Conservation (phyloP, 1,139 yeast species). For the Yamadazyma blattariae region DNA sequence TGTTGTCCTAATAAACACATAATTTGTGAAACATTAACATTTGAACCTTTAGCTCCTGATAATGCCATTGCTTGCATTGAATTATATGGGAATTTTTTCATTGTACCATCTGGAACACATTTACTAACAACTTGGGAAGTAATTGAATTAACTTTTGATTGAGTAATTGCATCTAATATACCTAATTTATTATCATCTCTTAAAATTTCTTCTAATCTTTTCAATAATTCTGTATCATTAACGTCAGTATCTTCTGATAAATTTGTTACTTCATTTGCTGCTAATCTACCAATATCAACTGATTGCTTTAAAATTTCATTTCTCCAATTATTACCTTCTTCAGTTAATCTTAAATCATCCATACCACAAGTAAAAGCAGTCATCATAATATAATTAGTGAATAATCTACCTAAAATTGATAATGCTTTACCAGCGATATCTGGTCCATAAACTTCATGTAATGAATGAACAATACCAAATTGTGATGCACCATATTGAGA, state of each 20-base stretch:
- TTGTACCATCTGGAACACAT: slow-evolving; percentile 96
- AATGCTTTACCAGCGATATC: slow-evolving; percentile 85
- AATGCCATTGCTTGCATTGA: slow-evolving; percentile 99
- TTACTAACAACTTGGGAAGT: slow-evolving; percentile 90
- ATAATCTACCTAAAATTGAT: slow-evolving; percentile 88
- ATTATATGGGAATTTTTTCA: slow-evolving; percentile 92
- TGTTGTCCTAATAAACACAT: slow-evolving; percentile 99
- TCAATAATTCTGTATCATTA: slow-evolving; percentile 73
- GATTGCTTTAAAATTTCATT: slow-evolving; percentile 74
- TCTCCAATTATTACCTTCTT: slow-evolving; percentile 90
- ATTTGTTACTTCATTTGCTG: slow-evolving; percentile 94
- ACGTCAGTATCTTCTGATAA: slow-evolving; percentile 56
- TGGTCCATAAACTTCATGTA: slow-evolving; percentile 95
- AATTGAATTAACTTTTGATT: slow-evolving; percentile 86
- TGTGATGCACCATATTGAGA: slow-evolving; percentile 98
- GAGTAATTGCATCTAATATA: slow-evolving; percentile 93
- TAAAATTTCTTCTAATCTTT: slow-evolving; percentile 88
- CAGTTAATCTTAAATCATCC: slow-evolving; percentile 95
- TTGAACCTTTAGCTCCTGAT: slow-evolving; percentile 99
- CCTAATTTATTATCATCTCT: slow-evolving; percentile 93
- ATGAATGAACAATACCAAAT: slow-evolving; percentile 93
- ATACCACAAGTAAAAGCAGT: slow-evolving; percentile 99
- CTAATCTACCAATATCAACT: slow-evolving; percentile 79
- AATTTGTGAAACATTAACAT: slow-evolving; percentile 97
- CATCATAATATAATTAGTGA: slow-evolving; percentile 89